Conservation (phyloP, 805 yeast genomes). For the Candida chilensis region DNA sequence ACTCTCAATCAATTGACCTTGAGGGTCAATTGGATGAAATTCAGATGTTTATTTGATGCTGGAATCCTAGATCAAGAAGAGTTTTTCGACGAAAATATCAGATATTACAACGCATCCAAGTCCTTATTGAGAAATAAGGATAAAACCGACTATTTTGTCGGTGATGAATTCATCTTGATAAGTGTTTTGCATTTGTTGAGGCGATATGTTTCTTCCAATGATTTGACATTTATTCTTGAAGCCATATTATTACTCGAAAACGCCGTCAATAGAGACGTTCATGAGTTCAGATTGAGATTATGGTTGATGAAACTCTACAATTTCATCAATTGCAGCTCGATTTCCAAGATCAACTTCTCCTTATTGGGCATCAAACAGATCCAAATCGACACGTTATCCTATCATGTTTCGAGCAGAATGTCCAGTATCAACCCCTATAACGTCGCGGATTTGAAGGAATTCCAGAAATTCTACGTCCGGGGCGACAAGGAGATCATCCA, state of each 20-base stretch:
- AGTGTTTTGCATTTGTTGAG: constrained; percentile 24
- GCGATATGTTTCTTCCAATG: constrained; percentile 11
- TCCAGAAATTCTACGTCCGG: constrained; percentile 43
- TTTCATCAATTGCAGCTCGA: constrained; percentile 41
- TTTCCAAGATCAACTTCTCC: constrained; percentile 42
- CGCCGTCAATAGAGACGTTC: constrained; percentile 46
- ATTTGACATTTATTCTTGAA: constrained; percentile 8
- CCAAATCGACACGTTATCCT: constrained; percentile 65
- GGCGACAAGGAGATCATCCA: constrained; percentile 41
- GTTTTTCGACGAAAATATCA: constrained; percentile 20
- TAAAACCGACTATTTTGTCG: constrained; percentile 63
- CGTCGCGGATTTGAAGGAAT: constrained; percentile 23
- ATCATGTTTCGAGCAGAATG: constrained; percentile 39
- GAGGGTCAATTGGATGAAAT: constrained; percentile 37
- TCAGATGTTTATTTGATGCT: constrained; percentile 22
- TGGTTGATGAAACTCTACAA: constrained; percentile 65
- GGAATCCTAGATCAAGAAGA: constrained; percentile 8
- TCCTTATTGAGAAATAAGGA: constrained; percentile 26
- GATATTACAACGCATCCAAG: constrained; percentile 27
- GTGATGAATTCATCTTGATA: constrained; percentile 56
- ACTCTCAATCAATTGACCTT: constrained; percentile 7
- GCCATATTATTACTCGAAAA: constrained; percentile 49
- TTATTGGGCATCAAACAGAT: constrained; percentile 59
- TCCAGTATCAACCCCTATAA: constrained; percentile 37
- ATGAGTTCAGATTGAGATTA: constrained; percentile 61